Evolutionary conservation across 2,329 filamentous ascomycete genomes (phyloP), one percentile per base, ranked within the genome.

Genomic region (Canariomyces notabilis): DNA sequence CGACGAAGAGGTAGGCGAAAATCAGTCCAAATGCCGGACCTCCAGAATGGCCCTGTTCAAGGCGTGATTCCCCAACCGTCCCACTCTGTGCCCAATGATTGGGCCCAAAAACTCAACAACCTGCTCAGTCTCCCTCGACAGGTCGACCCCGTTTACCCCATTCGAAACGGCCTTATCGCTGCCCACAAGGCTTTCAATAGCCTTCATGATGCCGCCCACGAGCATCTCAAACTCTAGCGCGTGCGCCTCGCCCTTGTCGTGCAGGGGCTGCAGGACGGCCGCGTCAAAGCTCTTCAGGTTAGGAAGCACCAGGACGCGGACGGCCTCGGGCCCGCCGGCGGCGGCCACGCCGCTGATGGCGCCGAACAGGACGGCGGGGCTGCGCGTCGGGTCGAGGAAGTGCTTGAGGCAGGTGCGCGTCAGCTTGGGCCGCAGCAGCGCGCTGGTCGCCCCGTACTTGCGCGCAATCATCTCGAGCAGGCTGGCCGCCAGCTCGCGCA

Each of bases 321-420:
- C 72, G 6, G 76, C 74, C 58, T 80, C 77, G 18, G 75, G 69
- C 0, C 77, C 89, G 20, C 89, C 89, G 19, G 94, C 83, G 1
- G 84, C 81, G 2, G 84, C 76, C 2, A 98, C 72, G 1, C 90
- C 91, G 22, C 83, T 78, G 18, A 98, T 77, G 6, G 91, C 89
- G 36, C 93, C 93, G 62, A 93, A 98, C 59, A 95, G 87, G 1
- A 91, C 85, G 2, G 87, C 82, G 0, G 89, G 79, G 0, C 89
- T 83, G 61, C 90, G 89, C 35, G 83, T 81, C 0, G 89, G 87
- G 59, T 96, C 90, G 22, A 98, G 77, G 65, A 96, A 91, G 59
- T 86, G 83, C 68, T 95, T 95, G 26, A 97, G 77, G 60, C 89
- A 96, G 0, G 90, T 93, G n/a, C 93, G 80, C 4, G 89, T 90